Evolutionary conservation across 108 stramenopile genomes (phyloP), one percentile per base, ranked within the genome.

Genomic region (Aurantiochytrium sp.): DNA sequence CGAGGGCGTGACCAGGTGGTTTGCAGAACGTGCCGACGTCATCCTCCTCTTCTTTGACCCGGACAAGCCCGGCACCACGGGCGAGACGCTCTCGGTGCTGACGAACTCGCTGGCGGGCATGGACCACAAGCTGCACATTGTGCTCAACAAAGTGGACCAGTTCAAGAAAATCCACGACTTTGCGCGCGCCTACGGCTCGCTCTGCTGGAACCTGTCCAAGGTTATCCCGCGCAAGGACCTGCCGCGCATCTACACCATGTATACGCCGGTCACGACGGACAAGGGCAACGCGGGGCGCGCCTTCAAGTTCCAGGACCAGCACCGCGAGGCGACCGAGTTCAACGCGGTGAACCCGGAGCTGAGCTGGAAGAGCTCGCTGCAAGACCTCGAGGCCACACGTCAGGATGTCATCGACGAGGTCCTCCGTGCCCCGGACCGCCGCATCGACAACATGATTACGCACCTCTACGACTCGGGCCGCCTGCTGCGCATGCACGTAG

Each of bases 61-160:
- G 0, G 98, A 98, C 87, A 94, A 93, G 92, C 93, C 91, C 4
- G 99, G 99, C 6, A 99, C 98, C 17, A 98, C 98, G 37, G 98
- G 99, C 32, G 99, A 99, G 89, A 99, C 99, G 36, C 94, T 99
- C 54, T 95, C 94, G 52, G 92, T 97, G 37, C 89, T 99, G 68
- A 91, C 97, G 30, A 96, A 96, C 87, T 93, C 95, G 17, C 89
- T 99, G 55, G 93, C 89, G 15, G 99, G 99, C 2, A 96, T 97
- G 97, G 99, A 99, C 92, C 99, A 99, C 90, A 99, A 99, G 92
- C 89, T 99, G 55, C 91, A 97, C 90, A 98, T 99, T 91, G 96
- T 99, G 22, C 89, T 99, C 86, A 99, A 99, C 91, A 99, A 99
- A 92, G 90, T 92, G 52, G 93, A 93, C 68, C 91, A 93, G 85